Evolutionary conservation across 345 rosid species (phyloP), one percentile per base, ranked within the genome.

Genomic region (Iberis pinnata): DNA sequence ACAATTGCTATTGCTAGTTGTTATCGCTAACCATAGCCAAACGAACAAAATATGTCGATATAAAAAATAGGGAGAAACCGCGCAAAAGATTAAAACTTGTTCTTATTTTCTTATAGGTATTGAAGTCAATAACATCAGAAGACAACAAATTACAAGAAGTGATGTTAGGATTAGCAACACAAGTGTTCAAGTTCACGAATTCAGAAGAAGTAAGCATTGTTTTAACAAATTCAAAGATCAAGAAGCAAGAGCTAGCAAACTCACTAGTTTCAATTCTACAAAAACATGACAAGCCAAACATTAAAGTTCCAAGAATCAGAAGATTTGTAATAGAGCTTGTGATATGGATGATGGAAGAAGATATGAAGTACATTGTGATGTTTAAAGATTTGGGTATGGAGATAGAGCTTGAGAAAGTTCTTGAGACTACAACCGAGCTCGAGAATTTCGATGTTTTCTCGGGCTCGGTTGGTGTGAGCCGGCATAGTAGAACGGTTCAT

Each of bases 361-460:
- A 72, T 56, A 46, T 15, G 26, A 44, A 42, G 25, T 78, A 65
- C 52, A 53, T 65, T 11, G 39, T 12, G 12, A 56, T 60, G 35
- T 78, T 82, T 39, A 70, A 61, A 55, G 68, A 69, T 1, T 51
- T 78, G 48, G 75, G 83, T 12, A 20, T 89, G 77, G 82, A 71
- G 69, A 61, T 52, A 58, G 81, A 73, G 71, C 71, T 83, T 12
- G 80, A 76, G 40, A 56, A 59, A 45, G 87, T 81, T 51, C 33
- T 76, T 25, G 95, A 89, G 56, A 79, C 85, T 13, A 89, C 97
- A 5, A 65, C 85, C 18, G 95, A 85, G 73, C 60, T 83, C 6
- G 97, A 89, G 62, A 85, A 73, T 76, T 85, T 83, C 65, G 79
- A 76, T 55, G 72, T 85, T 22, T 85, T 89, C 82, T 89, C 87